A percentile compares a stretch with the other conserved stretches of the same genome.
Evolutionary conservation across 1,284 basidiomycete species (phyloP).

Genomic region (Somion occarium): DNA sequence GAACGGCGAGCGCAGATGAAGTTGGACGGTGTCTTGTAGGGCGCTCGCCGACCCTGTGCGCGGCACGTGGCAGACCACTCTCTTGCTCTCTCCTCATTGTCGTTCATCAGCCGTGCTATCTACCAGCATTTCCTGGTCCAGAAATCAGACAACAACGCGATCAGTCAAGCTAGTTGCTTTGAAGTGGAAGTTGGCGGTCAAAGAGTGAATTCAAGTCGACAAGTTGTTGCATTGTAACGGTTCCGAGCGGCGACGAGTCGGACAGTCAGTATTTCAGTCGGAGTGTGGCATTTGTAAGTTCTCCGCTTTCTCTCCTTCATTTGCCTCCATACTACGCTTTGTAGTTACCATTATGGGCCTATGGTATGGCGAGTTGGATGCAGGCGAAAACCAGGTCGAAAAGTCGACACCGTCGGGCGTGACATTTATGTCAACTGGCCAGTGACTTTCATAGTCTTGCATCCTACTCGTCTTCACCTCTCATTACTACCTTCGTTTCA

Average conservation of each 20-base stretch:
- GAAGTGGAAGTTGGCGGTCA: neutral
- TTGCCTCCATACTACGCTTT: slow-evolving; percentile 20
- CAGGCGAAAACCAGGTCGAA: too few species aligned
- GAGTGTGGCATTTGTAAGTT: slow-evolving; percentile 27
- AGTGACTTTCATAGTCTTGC: too few species aligned
- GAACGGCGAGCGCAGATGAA: neutral
- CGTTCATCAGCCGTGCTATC: too few species aligned
- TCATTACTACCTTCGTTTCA: neutral
- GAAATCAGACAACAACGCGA: too few species aligned
- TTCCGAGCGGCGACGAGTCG: slow-evolving; percentile 34
- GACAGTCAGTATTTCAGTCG: slow-evolving; percentile 33
- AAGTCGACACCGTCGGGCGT: too few species aligned
- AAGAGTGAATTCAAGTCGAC: neutral
- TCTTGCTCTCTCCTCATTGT: neutral
- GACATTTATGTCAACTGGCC: too few species aligned
- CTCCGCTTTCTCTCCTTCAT: slow-evolving; percentile 10
- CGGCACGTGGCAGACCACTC: neutral
- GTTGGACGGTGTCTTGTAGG: neutral
- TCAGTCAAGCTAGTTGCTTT: too few species aligned
- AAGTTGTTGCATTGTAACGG: neutral
- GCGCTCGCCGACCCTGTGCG: neutral
- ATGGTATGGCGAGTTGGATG: too few species aligned
- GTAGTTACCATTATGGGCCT: slow-evolving; percentile 6
- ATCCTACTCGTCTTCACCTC: neutral
- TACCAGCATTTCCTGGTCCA: too few species aligned